Percentiles rank a stretch among this genome's conserved stretches.
phyloP scores from a whole-genome alignment of 768 basidiomycete genomes.

The Boletus edulis region DNA sequence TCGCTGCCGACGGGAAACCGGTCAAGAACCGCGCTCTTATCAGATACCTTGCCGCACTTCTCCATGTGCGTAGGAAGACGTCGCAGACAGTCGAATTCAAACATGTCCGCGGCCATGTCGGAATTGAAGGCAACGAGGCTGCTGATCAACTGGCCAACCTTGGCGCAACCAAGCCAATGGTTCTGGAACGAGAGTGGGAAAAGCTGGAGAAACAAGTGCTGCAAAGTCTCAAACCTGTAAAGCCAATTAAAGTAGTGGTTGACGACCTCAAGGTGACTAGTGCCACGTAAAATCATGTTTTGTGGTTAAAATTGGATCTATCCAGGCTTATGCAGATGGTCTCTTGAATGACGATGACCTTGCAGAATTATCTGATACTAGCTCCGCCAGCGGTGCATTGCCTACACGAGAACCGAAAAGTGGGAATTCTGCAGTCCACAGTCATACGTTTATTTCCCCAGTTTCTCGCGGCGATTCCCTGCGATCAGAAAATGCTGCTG shows the following conservation, averaged over 20 bases:
- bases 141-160: constrained; percentile 73
- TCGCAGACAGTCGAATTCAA: constrained; percentile 61
- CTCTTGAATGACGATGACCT: constrained; percentile 36
- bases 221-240: constrained; percentile 9
- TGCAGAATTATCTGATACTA: constrained; percentile 15
- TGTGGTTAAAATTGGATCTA: constrained; percentile 4
- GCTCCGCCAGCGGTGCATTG: background rate
- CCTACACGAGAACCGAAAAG: background rate
- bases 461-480: background rate
- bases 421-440: background rate
- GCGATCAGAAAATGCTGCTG: background rate
- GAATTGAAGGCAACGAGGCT: constrained; percentile 79
- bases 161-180: constrained; percentile 43
- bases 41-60: constrained; percentile 61
- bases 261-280: constrained; percentile 20
- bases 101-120: constrained; percentile 79
- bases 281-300: background rate
- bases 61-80: constrained; percentile 47
- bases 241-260: background rate
- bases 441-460: background rate
- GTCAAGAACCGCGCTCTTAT: constrained; percentile 78
- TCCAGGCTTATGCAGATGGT: constrained; percentile 35
- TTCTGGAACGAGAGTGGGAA: constrained; percentile 62
- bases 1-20: constrained; percentile 42
- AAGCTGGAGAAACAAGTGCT: constrained; percentile 15